A percentile compares a stretch with the other conserved stretches of the same genome.
phyloP scores from a whole-genome alignment of 345 rosid genomes.

The rapeseed (Brassica napus) region DNA sequence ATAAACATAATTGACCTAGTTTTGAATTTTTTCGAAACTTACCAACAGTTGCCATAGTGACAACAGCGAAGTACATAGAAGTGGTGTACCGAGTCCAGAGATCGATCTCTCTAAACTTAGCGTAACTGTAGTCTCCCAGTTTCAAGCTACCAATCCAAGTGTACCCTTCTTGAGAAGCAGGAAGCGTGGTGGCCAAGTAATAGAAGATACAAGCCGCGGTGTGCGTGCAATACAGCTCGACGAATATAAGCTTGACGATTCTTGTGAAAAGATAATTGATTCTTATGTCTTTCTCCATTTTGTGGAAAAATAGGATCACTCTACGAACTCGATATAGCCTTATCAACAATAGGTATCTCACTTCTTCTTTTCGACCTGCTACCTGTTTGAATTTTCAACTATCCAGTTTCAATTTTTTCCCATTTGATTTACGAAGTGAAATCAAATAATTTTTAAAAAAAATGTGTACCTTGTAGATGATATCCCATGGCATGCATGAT shows the following conservation, averaged over 20 bases:
- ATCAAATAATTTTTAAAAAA: neutral
- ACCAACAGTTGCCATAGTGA: conserved; percentile 96
- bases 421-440: neutral
- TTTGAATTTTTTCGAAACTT: conserved; percentile 12
- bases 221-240: conserved; percentile 87
- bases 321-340: conserved; percentile 62
- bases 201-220: conserved; percentile 92
- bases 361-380: conserved; percentile 61
- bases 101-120: conserved; percentile 69
- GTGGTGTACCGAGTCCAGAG: conserved; percentile 72
- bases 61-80: conserved; percentile 81
- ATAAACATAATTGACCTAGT: neutral
- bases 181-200: conserved; percentile 85
- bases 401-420: neutral
- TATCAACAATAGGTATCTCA: conserved; percentile 76
- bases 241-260: conserved; percentile 80
- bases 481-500: conserved; percentile 88
- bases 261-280: conserved; percentile 80
- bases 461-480: conserved; percentile 59
- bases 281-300: conserved; percentile 79
- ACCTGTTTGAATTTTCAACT: no score
- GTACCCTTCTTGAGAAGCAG: conserved; percentile 70
- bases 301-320: conserved; percentile 66
- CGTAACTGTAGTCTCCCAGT: conserved; percentile 67
- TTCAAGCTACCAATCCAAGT: conserved; percentile 93